A percentile compares a stretch with the other conserved stretches of the same genome.
Evolutionary conservation across 2,329 filamentous ascomycete genomes (phyloP).

Genomic region (Fusarium lateritium): DNA sequence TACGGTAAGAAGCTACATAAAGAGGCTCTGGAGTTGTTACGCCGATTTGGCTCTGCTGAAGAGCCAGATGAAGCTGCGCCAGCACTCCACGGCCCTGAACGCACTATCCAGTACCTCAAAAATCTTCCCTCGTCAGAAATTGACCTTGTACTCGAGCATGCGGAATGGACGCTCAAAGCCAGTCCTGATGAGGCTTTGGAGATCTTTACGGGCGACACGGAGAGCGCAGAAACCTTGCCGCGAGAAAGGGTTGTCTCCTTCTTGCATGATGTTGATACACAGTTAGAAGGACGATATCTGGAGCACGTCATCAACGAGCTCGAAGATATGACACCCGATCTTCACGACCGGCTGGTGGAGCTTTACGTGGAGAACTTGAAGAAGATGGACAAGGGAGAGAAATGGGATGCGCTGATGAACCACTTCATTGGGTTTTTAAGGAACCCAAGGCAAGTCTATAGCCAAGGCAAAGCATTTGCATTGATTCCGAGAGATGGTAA

Average conservation of each 20-base stretch:
- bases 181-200: conserved; percentile 88
- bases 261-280: conserved; percentile 76
- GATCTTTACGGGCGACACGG: conserved; percentile 91
- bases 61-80: conserved; percentile 66
- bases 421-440: conserved; percentile 82
- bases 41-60: conserved; percentile 80
- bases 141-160: conserved; percentile 91
- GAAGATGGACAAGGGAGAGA: conserved; percentile 59
- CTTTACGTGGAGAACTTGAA: conserved; percentile 73
- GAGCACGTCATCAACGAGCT: conserved; percentile 93
- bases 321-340: conserved; percentile 85
- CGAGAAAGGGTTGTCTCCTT: conserved; percentile 82
- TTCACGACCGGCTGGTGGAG: conserved; percentile 87
- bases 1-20: conserved; percentile 95
- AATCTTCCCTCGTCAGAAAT: conserved; percentile 88
- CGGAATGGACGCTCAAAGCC: conserved; percentile 85
- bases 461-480: conserved; percentile 81
- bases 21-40: conserved; percentile 85
- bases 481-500: conserved; percentile 85
- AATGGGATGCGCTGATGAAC: conserved; percentile 71
- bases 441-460: conserved; percentile 81
- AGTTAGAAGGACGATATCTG: conserved; percentile 84
- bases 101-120: conserved; percentile 92
- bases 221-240: conserved; percentile 93
- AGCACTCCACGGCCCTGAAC: conserved; percentile 81